Evolutionary conservation across 2,329 filamentous ascomycete genomes (phyloP).

Genomic region (Xylaria polymorpha): DNA sequence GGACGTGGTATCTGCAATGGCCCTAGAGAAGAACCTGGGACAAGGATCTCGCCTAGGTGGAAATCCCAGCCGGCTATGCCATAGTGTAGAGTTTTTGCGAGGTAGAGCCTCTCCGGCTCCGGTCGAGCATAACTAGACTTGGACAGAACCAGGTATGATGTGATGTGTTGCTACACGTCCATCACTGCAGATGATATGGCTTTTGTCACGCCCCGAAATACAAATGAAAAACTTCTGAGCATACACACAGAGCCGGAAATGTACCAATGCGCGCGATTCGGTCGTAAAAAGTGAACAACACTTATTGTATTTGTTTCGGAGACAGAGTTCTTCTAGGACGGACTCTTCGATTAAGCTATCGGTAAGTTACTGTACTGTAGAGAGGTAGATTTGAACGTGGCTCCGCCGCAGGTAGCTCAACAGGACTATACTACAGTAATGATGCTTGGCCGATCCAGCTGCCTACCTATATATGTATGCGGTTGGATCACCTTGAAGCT

Average conservation of each 20-base stretch:
- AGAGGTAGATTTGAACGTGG: neutral
- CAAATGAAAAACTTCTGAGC: slow-evolving; percentile 44
- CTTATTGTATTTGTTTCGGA: neutral
- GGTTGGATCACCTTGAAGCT: neutral
- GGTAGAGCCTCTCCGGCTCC: slow-evolving; percentile 19
- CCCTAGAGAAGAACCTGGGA: slow-evolving; percentile 26
- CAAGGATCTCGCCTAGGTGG: slow-evolving; percentile 31
- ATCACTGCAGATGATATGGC: slow-evolving; percentile 42
- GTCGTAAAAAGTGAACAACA: slow-evolving; percentile 1
- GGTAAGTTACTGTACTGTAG: too few relatives aligned
- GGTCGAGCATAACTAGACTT: slow-evolving; percentile 33
- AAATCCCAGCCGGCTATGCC: slow-evolving; percentile 31
- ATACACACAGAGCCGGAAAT: slow-evolving; percentile 13
- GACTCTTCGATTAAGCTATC: too few relatives aligned
- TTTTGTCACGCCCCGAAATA: slow-evolving; percentile 44
- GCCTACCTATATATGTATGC: neutral
- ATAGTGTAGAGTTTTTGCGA: slow-evolving; percentile 32
- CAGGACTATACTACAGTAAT: neutral
- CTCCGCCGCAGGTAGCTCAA: neutral
- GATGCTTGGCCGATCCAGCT: neutral
- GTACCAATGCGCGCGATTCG: neutral
- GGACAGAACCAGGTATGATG: slow-evolving; percentile 35
- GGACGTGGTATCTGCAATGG: slow-evolving; percentile 29
- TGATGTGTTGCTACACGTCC: slow-evolving; percentile 35
- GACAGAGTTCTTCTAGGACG: neutral